Conservation (phyloP, 768 basidiomycete genomes). For the Phylloporus rhodoxanthus region DNA sequence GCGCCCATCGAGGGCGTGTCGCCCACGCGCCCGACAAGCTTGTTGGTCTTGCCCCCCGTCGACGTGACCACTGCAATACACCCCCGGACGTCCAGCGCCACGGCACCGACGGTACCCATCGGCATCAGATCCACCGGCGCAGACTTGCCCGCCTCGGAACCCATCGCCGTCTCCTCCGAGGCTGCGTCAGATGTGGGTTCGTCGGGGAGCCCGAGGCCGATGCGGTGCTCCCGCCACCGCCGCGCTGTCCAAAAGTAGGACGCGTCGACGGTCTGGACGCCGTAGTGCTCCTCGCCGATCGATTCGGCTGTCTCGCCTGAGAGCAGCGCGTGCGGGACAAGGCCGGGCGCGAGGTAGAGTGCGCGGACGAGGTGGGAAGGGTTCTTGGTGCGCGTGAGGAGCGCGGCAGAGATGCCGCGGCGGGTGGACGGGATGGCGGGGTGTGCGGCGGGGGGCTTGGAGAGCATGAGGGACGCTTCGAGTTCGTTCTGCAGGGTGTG, state of each 20-base stretch:
- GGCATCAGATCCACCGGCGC: constrained; percentile 53
- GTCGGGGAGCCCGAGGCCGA: constrained; percentile 68
- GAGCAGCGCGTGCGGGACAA: constrained; percentile 64
- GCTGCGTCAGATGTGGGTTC: constrained; percentile 34
- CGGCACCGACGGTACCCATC: constrained; percentile 79
- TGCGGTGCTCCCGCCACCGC: constrained; percentile 73
- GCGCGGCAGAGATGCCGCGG: constrained; percentile 58
- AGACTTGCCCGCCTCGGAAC: constrained; percentile 6
- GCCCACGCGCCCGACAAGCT: constrained; percentile 75
- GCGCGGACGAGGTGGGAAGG: constrained; percentile 66
- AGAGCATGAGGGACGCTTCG: constrained; percentile 76
- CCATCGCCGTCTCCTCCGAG: background rate
- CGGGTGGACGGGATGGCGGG: constrained; percentile 53
- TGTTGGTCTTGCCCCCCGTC: constrained; percentile 80
- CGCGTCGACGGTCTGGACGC: constrained; percentile 57
- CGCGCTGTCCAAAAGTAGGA: constrained; percentile 74
- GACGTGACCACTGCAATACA: constrained; percentile 72
- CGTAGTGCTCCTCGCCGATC: constrained; percentile 47
- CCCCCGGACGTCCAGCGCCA: constrained; percentile 68
- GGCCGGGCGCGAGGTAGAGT: constrained; percentile 61
- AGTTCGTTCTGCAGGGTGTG: constrained; percentile 60
- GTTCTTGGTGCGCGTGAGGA: constrained; percentile 63
- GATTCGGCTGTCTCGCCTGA: constrained; percentile 61
- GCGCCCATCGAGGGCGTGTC: constrained; percentile 75
- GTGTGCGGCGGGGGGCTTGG: constrained; percentile 64